Percentiles rank a stretch among this genome's conserved stretches.
Evolutionary conservation across 2,329 filamentous ascomycete species (phyloP).

Genomic region (Alternaria triticimaculans): DNA sequence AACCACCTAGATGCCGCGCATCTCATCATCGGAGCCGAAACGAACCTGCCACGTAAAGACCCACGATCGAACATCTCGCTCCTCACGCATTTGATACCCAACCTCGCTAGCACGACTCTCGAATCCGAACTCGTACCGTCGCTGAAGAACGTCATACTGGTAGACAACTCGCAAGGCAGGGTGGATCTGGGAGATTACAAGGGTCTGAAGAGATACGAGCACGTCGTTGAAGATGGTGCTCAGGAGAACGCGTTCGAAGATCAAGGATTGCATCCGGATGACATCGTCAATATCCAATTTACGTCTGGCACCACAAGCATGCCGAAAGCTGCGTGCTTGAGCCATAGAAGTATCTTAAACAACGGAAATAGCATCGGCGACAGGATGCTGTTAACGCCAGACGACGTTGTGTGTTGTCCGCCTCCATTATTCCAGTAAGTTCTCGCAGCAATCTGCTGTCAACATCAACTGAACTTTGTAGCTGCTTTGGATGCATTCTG

Average conservation of each 20-base stretch:
- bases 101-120: constrained; percentile 53
- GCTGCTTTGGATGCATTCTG: constrained; percentile 87
- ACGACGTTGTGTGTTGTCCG: constrained; percentile 72
- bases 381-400: constrained; percentile 78
- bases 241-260: constrained; percentile 52
- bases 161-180: constrained; percentile 75
- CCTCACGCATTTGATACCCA: constrained; percentile 60
- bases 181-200: constrained; percentile 51
- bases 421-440: constrained; percentile 61
- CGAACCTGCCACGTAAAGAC: constrained; percentile 74
- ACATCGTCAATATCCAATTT: constrained; percentile 94
- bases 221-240: constrained; percentile 55
- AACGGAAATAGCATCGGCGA: constrained; percentile 85
- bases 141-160: constrained; percentile 72
- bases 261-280: constrained; percentile 63
- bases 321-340: constrained; percentile 91
- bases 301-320: constrained; percentile 92
- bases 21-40: constrained; percentile 85
- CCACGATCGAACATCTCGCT: constrained; percentile 67
- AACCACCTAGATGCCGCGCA: constrained; percentile 75
- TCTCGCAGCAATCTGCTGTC: not conserved
- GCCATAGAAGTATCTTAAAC: constrained; percentile 86
- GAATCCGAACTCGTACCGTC: constrained; percentile 69
- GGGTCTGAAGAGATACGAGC: constrained; percentile 52
- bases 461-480: constrained; percentile 17